These are phyloP conservation scores for Pichia sp. DNA, from an alignment of 1,139 yeast genomes.

Conservation along the genomic window DNA sequence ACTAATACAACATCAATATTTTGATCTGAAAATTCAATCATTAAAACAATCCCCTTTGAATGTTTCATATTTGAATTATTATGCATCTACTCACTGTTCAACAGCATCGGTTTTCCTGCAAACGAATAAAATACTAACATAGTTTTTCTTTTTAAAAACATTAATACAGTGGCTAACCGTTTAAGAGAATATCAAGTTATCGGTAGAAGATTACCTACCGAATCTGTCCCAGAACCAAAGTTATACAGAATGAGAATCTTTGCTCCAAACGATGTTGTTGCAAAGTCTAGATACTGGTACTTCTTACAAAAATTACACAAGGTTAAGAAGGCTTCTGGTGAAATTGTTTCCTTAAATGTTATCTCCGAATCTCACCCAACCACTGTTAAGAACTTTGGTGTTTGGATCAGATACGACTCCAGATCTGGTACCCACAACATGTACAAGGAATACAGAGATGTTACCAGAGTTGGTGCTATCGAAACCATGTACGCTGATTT, in stretches of 20 bases:
- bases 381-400: slow-evolving; percentile 99
- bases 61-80: too few relatives aligned
- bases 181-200: slow-evolving; percentile 99
- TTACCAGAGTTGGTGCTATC: slow-evolving; percentile 98
- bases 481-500: slow-evolving; percentile 98
- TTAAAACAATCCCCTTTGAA: too few relatives aligned
- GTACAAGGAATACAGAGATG: slow-evolving; percentile 99
- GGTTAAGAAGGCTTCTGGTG: slow-evolving; percentile 99
- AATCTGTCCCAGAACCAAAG: slow-evolving; percentile 98
- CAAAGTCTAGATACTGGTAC: slow-evolving; percentile 99
- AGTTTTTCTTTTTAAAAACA: neutral
- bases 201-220: slow-evolving; percentile 99
- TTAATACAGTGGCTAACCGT: slow-evolving; percentile 37
- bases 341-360: slow-evolving; percentile 86
- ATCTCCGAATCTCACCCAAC: slow-evolving; percentile 96
- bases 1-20: too few relatives aligned
- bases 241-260: slow-evolving; percentile 99
- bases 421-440: slow-evolving; percentile 99
- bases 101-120: too few relatives aligned
- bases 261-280: slow-evolving; percentile 98
- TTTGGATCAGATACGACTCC: slow-evolving; percentile 99
- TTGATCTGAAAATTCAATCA: too few relatives aligned
- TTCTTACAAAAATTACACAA: slow-evolving; percentile 98
- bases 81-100: too few relatives aligned
- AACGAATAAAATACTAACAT: slow-evolving; percentile 10